phyloP scores from a whole-genome alignment of 768 basidiomycete species.

The Hysterangium stoloniferum region DNA sequence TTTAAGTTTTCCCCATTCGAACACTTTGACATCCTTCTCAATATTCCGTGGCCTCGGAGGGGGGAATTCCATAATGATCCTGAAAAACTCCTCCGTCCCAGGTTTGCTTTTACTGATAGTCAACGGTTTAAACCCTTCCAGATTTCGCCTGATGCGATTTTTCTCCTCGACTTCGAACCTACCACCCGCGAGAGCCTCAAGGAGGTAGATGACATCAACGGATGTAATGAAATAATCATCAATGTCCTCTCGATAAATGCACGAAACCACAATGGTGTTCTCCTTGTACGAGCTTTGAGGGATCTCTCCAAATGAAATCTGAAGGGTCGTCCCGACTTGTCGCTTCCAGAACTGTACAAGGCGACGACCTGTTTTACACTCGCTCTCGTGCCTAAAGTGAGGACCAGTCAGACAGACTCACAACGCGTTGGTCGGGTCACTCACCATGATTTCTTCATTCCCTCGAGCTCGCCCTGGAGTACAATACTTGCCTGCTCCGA shows the following conservation, averaged over 20 bases:
- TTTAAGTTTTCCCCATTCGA: slow-evolving; percentile 64
- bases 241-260: slow-evolving; percentile 79
- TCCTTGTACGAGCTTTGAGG: slow-evolving; percentile 64
- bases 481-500: slow-evolving; percentile 26
- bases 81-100: slow-evolving; percentile 82
- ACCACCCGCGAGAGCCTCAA: slow-evolving; percentile 69
- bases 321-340: slow-evolving; percentile 69
- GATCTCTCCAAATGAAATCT: slow-evolving; percentile 72
- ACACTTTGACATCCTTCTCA: slow-evolving; percentile 92
- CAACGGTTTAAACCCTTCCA: slow-evolving; percentile 86
- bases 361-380: slow-evolving; percentile 62
- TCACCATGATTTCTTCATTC: slow-evolving; percentile 23
- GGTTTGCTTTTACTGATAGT: slow-evolving; percentile 84
- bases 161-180: slow-evolving; percentile 93
- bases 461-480: slow-evolving; percentile 42
- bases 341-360: slow-evolving; percentile 81
- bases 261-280: slow-evolving; percentile 81
- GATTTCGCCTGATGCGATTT: slow-evolving; percentile 89
- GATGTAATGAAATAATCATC: slow-evolving; percentile 85
- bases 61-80: slow-evolving; percentile 93
- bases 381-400: slow-evolving; percentile 54
- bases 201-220: slow-evolving; percentile 90
- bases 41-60: slow-evolving; percentile 93
- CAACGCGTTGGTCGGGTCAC: slow-evolving; percentile 34
- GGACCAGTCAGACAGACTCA: slow-evolving; percentile 51